Evolutionary conservation across 148 eudicot species (phyloP), one percentile per base, ranked within the genome.

Genomic region (Rhododendron vialii): DNA sequence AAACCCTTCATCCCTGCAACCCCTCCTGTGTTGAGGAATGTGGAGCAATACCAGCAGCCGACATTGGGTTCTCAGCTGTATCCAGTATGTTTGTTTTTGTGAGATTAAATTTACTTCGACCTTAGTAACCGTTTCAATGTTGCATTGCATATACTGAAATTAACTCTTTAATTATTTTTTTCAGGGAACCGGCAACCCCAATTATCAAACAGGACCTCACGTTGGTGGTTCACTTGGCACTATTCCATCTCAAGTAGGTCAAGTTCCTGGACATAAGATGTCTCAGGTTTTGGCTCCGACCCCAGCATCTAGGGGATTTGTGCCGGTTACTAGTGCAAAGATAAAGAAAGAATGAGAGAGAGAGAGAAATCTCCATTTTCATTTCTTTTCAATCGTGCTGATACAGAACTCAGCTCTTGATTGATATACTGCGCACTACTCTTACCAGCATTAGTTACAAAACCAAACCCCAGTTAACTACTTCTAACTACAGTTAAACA

Each of bases 51-150:
- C 90, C 99, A 95, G 86, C 98, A 95, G 87, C 92, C 93, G 28
- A 90, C 98, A 84, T 87, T 97, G 92, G 98, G 93, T 82, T 93
- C 98, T 90, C 98, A 97, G 88, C 90, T 97, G 57, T 92, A 93
- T 89, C 86, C 96, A 35, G 98, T 94, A 88, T 86, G 94, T 87
- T 43, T 86, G 47, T 50, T 50, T 20, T 50, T 4, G 9, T 43
- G 81, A 78, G 71, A 47, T 48, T 24, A 79, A 50, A 79, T 79
- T 30, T 53, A 82, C 24, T 11, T 28, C 3, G 51, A 24, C 57
- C n/a, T 55, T 0, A 24, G 67, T 82, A 12, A 82, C 26, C 13
- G 28, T 50, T 53, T 55, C 50, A 9, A 7, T 81, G 45, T 55
- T n/a, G 35, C 7, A 0, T 53, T 17, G n/a, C 6, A 47, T 17